Evolutionary conservation across 495 filamentous ascomycete species (phyloP), one percentile per base, ranked within the genome.

Genomic region (Lasiosphaeria ovina): DNA sequence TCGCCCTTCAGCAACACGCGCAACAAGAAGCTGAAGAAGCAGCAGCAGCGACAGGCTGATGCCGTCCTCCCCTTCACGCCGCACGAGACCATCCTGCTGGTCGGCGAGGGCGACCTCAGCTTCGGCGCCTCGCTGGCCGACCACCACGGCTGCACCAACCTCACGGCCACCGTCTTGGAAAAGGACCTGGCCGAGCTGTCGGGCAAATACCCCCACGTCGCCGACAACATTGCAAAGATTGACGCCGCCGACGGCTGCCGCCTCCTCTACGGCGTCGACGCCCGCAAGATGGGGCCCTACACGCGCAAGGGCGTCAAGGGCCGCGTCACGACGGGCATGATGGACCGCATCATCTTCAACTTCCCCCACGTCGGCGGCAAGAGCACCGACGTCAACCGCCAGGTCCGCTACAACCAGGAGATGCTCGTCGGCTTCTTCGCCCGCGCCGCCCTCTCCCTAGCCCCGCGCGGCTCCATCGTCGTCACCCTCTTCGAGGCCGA

Each of bases 331-430:
- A 44, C 55, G 9, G 83, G 79, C 10, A 75, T 73, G 3, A 93
- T 87, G 77, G 88, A 96, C 70, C 76, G 83, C 40, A 86, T 97
- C 53, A 82, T 91, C 51, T 98, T 97, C 81, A 96, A 97, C 77
- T 98, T 98, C 74, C 94, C 94, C 51, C 94, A 98, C 74, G 88
- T 96, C 3, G 94, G 94, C 54, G 94, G 94, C 7, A 84, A 92
- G 62, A 89, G 84, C 50, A 98, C 85, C 49, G 94, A 98, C 75
- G 90, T 97, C 53, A 96, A 96, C 75, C 80, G 94, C 16, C 94
- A 98, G 76, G 92, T 97, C 11, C 85, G 94, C 38, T 81, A 87
- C 64, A 98, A 98, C 69, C 94, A 98, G 75, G 89, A 93, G 69
- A 79, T 97, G 35, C 80, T 97, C 3, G 89, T 95, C 9, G 80